Conservation (phyloP, 148 eudicot species). For the Chenopodium quinoa region DNA sequence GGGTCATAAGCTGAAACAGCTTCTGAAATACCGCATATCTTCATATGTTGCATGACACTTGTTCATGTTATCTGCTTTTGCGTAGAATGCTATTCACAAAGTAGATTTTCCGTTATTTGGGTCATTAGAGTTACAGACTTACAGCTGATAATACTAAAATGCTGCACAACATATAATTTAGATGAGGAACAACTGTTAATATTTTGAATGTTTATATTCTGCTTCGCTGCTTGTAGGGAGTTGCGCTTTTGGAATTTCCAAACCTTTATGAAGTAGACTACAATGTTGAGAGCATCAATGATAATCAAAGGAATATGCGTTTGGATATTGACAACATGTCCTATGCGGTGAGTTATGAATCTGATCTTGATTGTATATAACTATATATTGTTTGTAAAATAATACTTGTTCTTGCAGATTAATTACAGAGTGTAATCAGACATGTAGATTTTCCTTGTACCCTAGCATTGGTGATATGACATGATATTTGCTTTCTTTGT, state of each 20-base stretch:
- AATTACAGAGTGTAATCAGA: no score
- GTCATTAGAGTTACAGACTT: not conserved
- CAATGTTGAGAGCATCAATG: constrained; percentile 41
- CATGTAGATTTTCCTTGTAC: not conserved
- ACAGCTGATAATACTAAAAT: no score
- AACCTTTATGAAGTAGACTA: constrained; percentile 54
- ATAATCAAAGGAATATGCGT: constrained; percentile 88
- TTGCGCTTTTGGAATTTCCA: constrained; percentile 69
- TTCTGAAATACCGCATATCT: no score
- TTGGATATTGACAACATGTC: constrained; percentile 96
- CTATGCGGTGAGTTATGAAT: constrained; percentile 62
- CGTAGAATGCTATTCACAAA: no score
- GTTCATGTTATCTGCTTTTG: no score
- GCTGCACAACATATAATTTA: not conserved
- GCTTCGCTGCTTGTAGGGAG: constrained; percentile 46
- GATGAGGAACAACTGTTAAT: not conserved
- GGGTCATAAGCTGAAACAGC: not conserved
- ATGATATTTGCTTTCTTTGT: constrained; percentile 5
- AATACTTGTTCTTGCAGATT: not conserved
- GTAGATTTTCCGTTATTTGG: not conserved
- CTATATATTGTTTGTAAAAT: not conserved
- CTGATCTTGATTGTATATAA: no score
- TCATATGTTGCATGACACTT: no score
- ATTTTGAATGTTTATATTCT: not conserved
- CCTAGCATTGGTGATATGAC: not conserved